Base-by-base conservation (phyloP, 202 grass and related monocot species). In the Digitaria exilis region DNA sequence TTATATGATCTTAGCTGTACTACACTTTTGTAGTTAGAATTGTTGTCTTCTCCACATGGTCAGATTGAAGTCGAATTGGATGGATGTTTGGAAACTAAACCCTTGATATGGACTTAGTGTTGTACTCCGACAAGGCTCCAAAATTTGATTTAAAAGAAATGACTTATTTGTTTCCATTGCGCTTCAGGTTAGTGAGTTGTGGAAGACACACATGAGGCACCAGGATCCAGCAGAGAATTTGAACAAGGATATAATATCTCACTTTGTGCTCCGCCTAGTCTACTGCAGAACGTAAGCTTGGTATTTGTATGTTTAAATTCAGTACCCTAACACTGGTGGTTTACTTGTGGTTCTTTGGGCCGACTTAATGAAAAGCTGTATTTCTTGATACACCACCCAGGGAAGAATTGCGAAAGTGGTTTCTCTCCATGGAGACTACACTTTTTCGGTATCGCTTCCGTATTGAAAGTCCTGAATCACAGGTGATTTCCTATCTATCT, bases 201-300 rank as follows among this genome's bases (percentile, higher is more conserved):
- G 87, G 91, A 95, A 89, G 69, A 24, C 69, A 70, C 87, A 90
- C 71, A 98, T 98, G 96, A 92, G 87, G 78, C 96, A 94, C 87
- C 89, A 84, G 78, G 93, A 98, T 94, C 85, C 93, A 70, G 76
- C 86, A 34, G 89, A 90, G 84, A 90, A 77, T 78, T 71, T 90
- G 80, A 96, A 94, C 69, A 98, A 95, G 88, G 96, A 98, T 76
- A 92, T 98, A 77, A 96, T 94, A 83, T 98, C 96, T 7, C 96
- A 98, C 84, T 95, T 94, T 67, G 96, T 93, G 22, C 96, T 98
- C 52, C 91, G 96, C 58, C 96, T 96, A 61, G 96, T 98, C 26
- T 98, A 98, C 55, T 98, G 96, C 87, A 92, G 96, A 92, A 93
- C 93, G 96, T 98, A 89, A 24, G 89, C 62, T 74, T 85, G 44